These are phyloP conservation scores for Microbotryum scabiosae DNA, from an alignment of 1,284 basidiomycete genomes.

Conservation along the genomic window DNA sequence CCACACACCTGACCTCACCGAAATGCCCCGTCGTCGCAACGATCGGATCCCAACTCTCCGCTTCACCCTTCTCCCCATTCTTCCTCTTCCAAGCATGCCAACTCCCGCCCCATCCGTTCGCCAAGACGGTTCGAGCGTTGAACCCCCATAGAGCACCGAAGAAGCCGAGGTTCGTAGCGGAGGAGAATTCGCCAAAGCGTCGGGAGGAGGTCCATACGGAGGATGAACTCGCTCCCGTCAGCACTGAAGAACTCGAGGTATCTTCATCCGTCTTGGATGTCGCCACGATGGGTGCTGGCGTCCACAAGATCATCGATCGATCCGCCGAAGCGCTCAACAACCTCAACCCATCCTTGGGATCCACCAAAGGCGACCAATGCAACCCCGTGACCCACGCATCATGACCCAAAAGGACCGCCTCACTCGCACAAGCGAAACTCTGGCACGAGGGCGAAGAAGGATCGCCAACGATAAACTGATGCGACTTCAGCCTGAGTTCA, in stretches of 20 bases:
- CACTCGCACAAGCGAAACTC: slow-evolving; percentile 56
- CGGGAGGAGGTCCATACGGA: slow-evolving; percentile 80
- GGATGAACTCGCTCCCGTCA: slow-evolving; percentile 33
- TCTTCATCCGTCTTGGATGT: not conserved
- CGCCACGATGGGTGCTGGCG: slow-evolving; percentile 43
- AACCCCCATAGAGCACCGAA: slow-evolving; percentile 70
- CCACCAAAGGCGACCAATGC: slow-evolving; percentile 56
- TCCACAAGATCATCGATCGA: slow-evolving; percentile 87
- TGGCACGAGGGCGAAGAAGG: too few relatives aligned
- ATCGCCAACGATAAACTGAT: slow-evolving; percentile 20
- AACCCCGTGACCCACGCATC: slow-evolving; percentile 83
- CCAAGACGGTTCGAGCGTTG: slow-evolving; percentile 56
- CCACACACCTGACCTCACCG: slow-evolving; percentile 63
- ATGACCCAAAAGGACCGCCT: slow-evolving; percentile 84
- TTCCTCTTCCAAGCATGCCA: slow-evolving; percentile 67
- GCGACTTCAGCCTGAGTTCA: slow-evolving; percentile 24
- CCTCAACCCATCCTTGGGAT: slow-evolving; percentile 35
- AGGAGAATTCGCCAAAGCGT: slow-evolving; percentile 84
- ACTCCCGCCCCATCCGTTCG: slow-evolving; percentile 85
- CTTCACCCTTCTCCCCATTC: slow-evolving; percentile 39
- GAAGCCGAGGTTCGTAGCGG: slow-evolving; percentile 65
- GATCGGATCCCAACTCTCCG: slow-evolving; percentile 56
- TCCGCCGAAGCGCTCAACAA: slow-evolving; percentile 83
- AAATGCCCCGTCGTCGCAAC: slow-evolving; percentile 74
- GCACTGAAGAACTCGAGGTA: not conserved